Base-by-base conservation (phyloP, 352 stramenopile species). In the Phytophthora macrochlamydospora region DNA sequence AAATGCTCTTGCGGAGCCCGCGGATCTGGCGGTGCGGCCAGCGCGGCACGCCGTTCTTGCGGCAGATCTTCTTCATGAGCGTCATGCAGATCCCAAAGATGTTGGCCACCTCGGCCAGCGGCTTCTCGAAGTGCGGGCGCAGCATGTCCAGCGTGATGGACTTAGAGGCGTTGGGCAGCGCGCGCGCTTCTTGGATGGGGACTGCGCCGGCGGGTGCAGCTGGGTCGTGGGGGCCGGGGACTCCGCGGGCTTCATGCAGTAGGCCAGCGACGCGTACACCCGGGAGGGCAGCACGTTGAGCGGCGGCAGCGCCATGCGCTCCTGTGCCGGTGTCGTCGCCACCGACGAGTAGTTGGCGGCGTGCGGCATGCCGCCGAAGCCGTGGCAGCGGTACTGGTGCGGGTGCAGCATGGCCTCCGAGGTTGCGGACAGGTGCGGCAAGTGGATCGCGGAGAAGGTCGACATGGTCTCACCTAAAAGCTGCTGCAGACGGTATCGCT, bases 1-100 rank as follows among this genome's bases (percentile, higher is more conserved):
- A 90, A 58, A 91, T 88, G 69, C 81, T 90, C 71, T 91, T 92
- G 51, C 80, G 81, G 11, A 91, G 79, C 24, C 80, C 81, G 37
- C 80, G 79, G 56, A 93, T 89, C 59, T 91, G 85, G 52, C 85
- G 82, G 69, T 91, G 81, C 42, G 85, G 85, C 85, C 85, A 93
- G 35, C 81, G 81, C 32, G 77, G 77, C 55, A 91, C 79, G 50
- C 83, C 81, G 65, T 91, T 91, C 64, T 91, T 89, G 53, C 85
- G 81, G 75, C 85, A 93, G 62, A 91, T 91, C 70, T 90, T 91
- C 75, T 93, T 91, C 85, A 93, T 91, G 45, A 93, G 69, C 58
- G 85, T 93, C 83, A 89, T 90, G 65, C 85, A 93, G 65, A 93
- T 93, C 42, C 85, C 80, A 45, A 93, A 91, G 66, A 91, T 81